Conservation (phyloP, 2,329 filamentous ascomycete species). For the Ophiobolus disseminans region DNA sequence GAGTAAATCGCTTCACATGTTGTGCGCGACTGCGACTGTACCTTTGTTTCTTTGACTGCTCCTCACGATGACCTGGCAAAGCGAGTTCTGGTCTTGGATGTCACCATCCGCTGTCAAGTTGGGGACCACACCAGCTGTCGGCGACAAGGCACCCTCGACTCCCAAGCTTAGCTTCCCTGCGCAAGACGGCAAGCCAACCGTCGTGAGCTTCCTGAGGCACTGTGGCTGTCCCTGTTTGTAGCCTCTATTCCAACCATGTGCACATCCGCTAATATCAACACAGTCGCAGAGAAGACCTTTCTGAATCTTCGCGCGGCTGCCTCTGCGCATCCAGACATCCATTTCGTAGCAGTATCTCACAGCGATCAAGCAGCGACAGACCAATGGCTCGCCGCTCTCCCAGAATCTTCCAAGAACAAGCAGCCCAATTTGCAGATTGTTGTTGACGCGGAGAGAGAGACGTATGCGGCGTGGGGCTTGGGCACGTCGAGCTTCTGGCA, state of each 20-base stretch:
- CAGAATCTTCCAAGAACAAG: conserved; percentile 33
- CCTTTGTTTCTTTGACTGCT: neutral
- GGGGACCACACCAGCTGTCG: conserved; percentile 59
- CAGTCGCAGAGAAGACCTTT: conserved; percentile 73
- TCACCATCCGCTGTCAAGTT: conserved; percentile 37
- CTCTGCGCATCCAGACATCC: conserved; percentile 28
- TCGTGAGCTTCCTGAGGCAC: conserved; percentile 74
- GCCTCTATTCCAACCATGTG: neutral
- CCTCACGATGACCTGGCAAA: conserved; percentile 46
- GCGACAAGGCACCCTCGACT: conserved; percentile 63
- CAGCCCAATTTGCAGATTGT: conserved; percentile 65
- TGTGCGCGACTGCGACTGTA: neutral
- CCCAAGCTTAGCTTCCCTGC: conserved; percentile 61
- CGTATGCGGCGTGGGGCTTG: conserved; percentile 72
- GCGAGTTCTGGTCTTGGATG: conserved; percentile 54
- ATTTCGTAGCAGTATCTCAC: conserved; percentile 47
- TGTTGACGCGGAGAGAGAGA: conserved; percentile 65
- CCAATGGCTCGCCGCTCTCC: conserved; percentile 41
- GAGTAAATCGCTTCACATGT: neutral
- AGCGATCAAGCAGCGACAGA: conserved; percentile 40
- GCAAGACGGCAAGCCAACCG: conserved; percentile 59
- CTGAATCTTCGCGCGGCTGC: conserved; percentile 40
- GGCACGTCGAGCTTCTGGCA: conserved; percentile 68
- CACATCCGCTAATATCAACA: conserved; percentile 2
- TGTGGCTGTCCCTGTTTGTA: conserved; percentile 75